Evolutionary conservation across 345 rosid species (phyloP).

Genomic region (Melastoma malabathricum): DNA sequence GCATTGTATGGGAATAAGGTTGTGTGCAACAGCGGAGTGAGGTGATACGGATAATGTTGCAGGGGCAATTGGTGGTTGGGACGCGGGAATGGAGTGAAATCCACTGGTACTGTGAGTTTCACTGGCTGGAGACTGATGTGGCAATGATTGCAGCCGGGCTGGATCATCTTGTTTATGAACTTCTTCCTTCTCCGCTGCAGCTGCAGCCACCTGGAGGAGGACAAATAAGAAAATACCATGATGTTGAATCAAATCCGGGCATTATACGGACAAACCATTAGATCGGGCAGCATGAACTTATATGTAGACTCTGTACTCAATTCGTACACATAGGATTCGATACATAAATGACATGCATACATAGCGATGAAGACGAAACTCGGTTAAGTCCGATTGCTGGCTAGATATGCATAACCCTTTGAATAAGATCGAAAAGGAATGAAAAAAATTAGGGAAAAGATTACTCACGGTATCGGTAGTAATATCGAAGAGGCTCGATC

Average conservation of each 20-base stretch:
- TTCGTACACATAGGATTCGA: too few relatives aligned
- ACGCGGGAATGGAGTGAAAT: slow-evolving; percentile 23
- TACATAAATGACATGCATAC: too few relatives aligned
- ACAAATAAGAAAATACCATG: neutral
- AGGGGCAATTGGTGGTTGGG: slow-evolving; percentile 15
- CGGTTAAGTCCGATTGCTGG: neutral
- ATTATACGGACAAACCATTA: neutral
- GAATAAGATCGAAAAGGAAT: neutral
- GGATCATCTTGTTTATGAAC: slow-evolving; percentile 23
- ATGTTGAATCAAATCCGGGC: too few relatives aligned
- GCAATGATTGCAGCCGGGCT: slow-evolving; percentile 18
- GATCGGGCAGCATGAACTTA: too few relatives aligned
- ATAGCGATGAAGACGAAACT: too few relatives aligned
- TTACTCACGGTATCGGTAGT: slow-evolving; percentile 58
- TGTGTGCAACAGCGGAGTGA: slow-evolving; percentile 21
- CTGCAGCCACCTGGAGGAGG: slow-evolving; percentile 33
- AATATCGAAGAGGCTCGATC: slow-evolving; percentile 86
- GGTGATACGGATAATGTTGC: slow-evolving; percentile 16
- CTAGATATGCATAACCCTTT: neutral
- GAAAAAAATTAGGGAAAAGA: neutral
- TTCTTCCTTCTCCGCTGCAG: slow-evolving; percentile 41
- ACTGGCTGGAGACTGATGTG: slow-evolving; percentile 11
- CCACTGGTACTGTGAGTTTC: slow-evolving; percentile 18
- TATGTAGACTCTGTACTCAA: too few relatives aligned
- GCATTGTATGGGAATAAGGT: slow-evolving; percentile 12